These are phyloP conservation scores for Taiozyma sp. DNA, from an alignment of 1,139 yeast species.

Conservation along the genomic window DNA sequence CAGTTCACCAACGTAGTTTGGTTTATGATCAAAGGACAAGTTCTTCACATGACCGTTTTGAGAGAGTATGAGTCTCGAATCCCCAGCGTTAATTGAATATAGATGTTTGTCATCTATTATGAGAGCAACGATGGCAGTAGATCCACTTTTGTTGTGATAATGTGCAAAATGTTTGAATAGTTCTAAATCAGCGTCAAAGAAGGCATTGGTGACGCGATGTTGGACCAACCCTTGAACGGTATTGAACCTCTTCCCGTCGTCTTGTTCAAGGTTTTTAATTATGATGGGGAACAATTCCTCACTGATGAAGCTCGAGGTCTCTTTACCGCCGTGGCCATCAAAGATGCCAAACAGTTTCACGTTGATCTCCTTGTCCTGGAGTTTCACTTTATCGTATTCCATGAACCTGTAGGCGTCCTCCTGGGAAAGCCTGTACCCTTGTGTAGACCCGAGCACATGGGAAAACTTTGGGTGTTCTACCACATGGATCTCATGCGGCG, in stretches of 20 bases:
- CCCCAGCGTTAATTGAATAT: slow-evolving; percentile 71
- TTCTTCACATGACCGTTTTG: slow-evolving; percentile 48
- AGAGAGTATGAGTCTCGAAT: slow-evolving; percentile 63
- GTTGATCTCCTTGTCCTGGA: slow-evolving; percentile 24
- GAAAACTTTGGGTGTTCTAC: slow-evolving; percentile 41
- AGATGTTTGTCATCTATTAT: slow-evolving; percentile 40
- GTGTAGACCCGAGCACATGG: slow-evolving; percentile 72
- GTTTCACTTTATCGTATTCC: slow-evolving; percentile 23
- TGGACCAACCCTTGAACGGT: slow-evolving; percentile 36
- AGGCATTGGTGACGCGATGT: slow-evolving; percentile 42
- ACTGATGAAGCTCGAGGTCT: slow-evolving; percentile 52
- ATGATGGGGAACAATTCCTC: slow-evolving; percentile 37
- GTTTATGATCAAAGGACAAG: slow-evolving; percentile 73
- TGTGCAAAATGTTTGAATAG: slow-evolving; percentile 38
- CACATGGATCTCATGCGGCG: slow-evolving; percentile 59
- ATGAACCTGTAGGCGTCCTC: slow-evolving; percentile 65
- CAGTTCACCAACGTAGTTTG: slow-evolving; percentile 70
- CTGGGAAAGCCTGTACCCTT: slow-evolving; percentile 72
- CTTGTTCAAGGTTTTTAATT: slow-evolving; percentile 27
- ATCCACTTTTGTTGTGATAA: slow-evolving; percentile 40
- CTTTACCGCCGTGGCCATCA: slow-evolving; percentile 79
- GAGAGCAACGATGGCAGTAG: slow-evolving; percentile 60
- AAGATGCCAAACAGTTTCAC: slow-evolving; percentile 67
- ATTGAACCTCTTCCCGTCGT: slow-evolving; percentile 15
- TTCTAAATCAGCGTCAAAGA: slow-evolving; percentile 53